Conservation (phyloP, 2,329 filamentous ascomycete genomes). For the Neobulgaria alba region DNA sequence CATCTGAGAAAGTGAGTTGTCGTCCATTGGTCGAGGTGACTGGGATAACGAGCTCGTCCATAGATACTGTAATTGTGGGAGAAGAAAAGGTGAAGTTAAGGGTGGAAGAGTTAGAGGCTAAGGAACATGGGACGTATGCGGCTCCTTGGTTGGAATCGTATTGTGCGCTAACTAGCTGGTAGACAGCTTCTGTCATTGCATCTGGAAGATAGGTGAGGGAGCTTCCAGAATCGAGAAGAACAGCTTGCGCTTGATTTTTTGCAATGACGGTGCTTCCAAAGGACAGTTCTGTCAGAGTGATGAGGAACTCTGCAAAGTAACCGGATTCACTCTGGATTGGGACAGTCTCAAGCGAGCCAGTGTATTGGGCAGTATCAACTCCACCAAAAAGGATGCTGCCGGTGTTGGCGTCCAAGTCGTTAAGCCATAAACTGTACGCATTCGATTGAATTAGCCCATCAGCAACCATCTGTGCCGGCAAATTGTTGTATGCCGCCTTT, state of each 20-base stretch:
- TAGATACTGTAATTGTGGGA: conserved; percentile 44
- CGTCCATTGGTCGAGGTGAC: conserved; percentile 36
- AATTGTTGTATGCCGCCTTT: conserved; percentile 52
- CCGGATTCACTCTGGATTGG: conserved; percentile 51
- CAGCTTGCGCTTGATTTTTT: conserved; percentile 46
- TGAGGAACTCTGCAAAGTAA: conserved; percentile 52
- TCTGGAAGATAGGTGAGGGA: conserved; percentile 60
- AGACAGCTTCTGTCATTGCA: conserved; percentile 44
- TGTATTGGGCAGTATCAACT: conserved; percentile 58
- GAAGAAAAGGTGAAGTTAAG: conserved; percentile 48
- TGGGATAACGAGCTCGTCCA: conserved; percentile 52
- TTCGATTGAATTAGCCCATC: conserved; percentile 54
- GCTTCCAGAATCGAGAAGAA: conserved; percentile 64
- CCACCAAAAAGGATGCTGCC: conserved; percentile 70
- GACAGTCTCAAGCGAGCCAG: conserved; percentile 54
- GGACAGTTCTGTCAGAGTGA: conserved; percentile 56
- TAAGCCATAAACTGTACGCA: conserved; percentile 68
- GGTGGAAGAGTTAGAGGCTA: conserved; percentile 34
- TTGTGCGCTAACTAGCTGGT: conserved; percentile 47
- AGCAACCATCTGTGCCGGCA: conserved; percentile 56
- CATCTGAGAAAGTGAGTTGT: conserved; percentile 44
- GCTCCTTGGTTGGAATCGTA: conserved; percentile 44
- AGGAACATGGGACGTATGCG: conserved; percentile 54
- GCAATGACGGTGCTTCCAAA: conserved; percentile 37
- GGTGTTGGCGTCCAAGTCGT: conserved; percentile 56